Evolutionary conservation across 192 early-diverging fungal species (phyloP).

Genomic region (Coemansia umbellata): DNA sequence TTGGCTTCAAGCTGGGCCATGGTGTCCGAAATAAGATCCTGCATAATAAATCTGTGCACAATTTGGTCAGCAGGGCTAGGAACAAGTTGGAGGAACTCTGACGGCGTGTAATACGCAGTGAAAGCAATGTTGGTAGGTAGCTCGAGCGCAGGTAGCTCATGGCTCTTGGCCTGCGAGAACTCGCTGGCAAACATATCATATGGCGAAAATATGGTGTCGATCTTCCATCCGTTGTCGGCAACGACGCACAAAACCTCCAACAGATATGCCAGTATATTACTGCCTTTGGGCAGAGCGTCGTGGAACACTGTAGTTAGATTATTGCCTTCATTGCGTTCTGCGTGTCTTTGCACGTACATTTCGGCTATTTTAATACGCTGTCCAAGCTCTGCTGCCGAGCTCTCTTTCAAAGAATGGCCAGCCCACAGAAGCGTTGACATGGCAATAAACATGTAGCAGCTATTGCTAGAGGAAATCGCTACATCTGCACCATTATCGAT

Average conservation of each 20-base stretch:
- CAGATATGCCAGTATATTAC: constrained; percentile 27
- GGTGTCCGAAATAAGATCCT: constrained; percentile 78
- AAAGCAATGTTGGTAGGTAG: constrained; percentile 17
- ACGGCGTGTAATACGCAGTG: constrained; percentile 19
- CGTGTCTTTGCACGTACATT: constrained; percentile 26
- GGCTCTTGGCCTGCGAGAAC: constrained; percentile 35
- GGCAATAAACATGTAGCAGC: constrained; percentile 71
- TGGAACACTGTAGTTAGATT: constrained; percentile 28
- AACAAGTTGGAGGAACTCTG: constrained; percentile 42
- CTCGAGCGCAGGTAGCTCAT: constrained; percentile 38
- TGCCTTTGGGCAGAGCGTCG: constrained; percentile 30
- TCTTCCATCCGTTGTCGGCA: constrained; percentile 28
- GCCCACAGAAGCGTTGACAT: constrained; percentile 80
- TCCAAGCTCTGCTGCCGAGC: constrained; percentile 25
- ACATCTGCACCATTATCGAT: neutral
- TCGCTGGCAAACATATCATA: constrained; percentile 36
- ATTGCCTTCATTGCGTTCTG: constrained; percentile 9
- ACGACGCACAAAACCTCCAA: constrained; percentile 25
- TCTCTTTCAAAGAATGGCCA: constrained; percentile 25
- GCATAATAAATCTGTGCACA: constrained; percentile 57
- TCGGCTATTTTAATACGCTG: constrained; percentile 10
- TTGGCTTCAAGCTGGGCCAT: constrained; percentile 83
- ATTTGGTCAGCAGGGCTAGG: constrained; percentile 29
- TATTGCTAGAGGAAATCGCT: constrained; percentile 32
- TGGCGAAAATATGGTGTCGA: constrained; percentile 36